Evolutionary conservation across 2,329 filamentous ascomycete species (phyloP).

Genomic region (Monilinia aucupariae): DNA sequence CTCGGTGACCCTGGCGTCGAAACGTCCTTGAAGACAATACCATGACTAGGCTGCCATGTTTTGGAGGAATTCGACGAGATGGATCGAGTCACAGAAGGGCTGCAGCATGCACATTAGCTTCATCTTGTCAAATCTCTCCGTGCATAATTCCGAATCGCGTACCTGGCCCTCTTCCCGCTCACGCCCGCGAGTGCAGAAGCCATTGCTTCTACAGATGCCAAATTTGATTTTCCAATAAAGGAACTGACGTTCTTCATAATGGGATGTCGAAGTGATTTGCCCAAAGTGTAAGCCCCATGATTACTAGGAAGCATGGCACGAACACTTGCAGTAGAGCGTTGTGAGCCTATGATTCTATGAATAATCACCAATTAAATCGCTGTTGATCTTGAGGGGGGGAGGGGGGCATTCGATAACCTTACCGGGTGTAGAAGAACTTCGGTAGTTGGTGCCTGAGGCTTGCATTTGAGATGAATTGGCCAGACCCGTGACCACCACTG

Average conservation of each 20-base stretch:
- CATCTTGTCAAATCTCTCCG: neutral
- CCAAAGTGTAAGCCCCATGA: slow-evolving; percentile 36
- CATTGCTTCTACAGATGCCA: slow-evolving; percentile 22
- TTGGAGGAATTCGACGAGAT: slow-evolving; percentile 20
- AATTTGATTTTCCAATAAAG: slow-evolving; percentile 21
- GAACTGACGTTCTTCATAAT: slow-evolving; percentile 24
- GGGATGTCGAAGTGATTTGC: slow-evolving; percentile 28
- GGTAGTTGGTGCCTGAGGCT: slow-evolving; percentile 9
- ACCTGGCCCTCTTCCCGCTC: slow-evolving; percentile 23
- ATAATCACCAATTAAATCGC: slow-evolving; percentile 3
- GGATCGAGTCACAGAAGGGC: slow-evolving; percentile 12
- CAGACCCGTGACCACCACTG: too few relatives aligned
- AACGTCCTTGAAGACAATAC: slow-evolving; percentile 37
- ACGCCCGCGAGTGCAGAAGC: slow-evolving; percentile 20
- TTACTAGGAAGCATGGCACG: slow-evolving; percentile 35
- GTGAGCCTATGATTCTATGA: slow-evolving; percentile 12
- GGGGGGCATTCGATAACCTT: neutral
- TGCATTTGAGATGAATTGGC: neutral
- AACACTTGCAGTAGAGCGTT: neutral
- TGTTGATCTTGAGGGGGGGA: neutral
- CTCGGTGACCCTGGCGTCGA: slow-evolving; percentile 18
- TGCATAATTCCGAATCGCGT: neutral
- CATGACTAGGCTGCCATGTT: slow-evolving; percentile 38
- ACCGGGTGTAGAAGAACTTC: neutral
- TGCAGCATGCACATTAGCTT: neutral